Conservation (phyloP, 331 rosid species). For the Quercus tomentella region DNA sequence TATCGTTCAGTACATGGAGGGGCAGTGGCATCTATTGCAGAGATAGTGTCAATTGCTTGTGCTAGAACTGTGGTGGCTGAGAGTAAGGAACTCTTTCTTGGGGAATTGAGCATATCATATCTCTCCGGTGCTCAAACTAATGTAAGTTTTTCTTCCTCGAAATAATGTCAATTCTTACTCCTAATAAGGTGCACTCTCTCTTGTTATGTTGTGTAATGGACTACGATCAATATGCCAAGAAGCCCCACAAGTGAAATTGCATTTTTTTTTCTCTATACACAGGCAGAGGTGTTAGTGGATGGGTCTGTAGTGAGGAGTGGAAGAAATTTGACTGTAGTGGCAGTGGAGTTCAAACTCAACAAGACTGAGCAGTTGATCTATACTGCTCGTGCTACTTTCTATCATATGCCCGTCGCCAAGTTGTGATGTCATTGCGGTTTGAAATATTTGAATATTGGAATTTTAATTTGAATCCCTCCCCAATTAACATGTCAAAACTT, state of each 20-base stretch:
- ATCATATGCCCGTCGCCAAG: conserved; percentile 61
- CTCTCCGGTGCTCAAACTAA: conserved; percentile 58
- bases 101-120: conserved; percentile 74
- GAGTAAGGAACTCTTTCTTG: conserved; percentile 70
- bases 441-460: no score
- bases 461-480: no score
- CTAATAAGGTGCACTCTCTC: not conserved
- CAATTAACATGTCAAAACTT: no score
- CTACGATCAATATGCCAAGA: no score
- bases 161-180: no score
- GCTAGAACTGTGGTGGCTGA: conserved; percentile 69
- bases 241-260: not conserved
- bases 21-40: conserved; percentile 61
- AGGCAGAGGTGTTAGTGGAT: conserved; percentile 61
- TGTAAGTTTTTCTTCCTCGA: conserved; percentile 39
- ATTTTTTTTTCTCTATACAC: not conserved
- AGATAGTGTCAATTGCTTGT: conserved; percentile 56
- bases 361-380: conserved; percentile 51
- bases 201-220: no score
- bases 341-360: conserved; percentile 53
- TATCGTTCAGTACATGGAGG: conserved; percentile 71
- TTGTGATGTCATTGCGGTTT: conserved; percentile 23
- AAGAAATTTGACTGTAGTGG: conserved; percentile 60
- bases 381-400: conserved; percentile 66
- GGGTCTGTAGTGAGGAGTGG: conserved; percentile 66